Conservation (phyloP, 768 basidiomycete genomes). For the Strobilomyces confusus region DNA sequence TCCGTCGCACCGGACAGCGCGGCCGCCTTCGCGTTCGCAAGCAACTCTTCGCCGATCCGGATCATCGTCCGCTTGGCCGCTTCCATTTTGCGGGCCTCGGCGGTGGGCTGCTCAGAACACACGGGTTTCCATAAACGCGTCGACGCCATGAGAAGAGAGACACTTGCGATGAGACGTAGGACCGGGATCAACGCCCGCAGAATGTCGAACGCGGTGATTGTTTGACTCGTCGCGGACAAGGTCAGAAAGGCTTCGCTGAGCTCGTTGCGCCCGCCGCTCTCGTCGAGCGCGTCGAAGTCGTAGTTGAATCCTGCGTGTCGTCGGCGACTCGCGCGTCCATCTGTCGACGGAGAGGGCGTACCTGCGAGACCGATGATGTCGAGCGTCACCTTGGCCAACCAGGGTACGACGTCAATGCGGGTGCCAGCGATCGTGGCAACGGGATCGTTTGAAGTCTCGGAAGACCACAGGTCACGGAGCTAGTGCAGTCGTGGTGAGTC, state of each 20-base stretch:
- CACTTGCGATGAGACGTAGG: constrained; percentile 38
- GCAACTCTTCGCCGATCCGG: constrained; percentile 47
- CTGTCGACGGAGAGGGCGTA: constrained; percentile 3
- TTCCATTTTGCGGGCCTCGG: constrained; percentile 11
- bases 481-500: not conserved
- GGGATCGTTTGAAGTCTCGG: constrained; percentile 30
- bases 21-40: constrained; percentile 46
- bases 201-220: constrained; percentile 24
- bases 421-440: constrained; percentile 11
- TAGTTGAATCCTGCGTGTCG: constrained; percentile 35
- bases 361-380: constrained; percentile 43
- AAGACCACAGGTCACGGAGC: constrained; percentile 49
- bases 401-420: constrained; percentile 31
- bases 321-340: not conserved
- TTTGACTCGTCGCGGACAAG: constrained; percentile 22
- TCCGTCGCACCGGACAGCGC: constrained; percentile 23
- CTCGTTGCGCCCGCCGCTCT: constrained; percentile 25
- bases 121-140: not conserved
- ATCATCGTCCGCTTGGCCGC: constrained; percentile 40
- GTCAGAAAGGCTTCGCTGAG: constrained; percentile 33
- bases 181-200: constrained; percentile 35
- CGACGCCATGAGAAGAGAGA: not conserved
- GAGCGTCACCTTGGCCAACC: constrained; percentile 35
- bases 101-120: constrained; percentile 20
- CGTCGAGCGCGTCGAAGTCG: constrained; percentile 31